Base-by-base conservation (phyloP, 306 rosid species). In the Canavalia ensiformis region DNA sequence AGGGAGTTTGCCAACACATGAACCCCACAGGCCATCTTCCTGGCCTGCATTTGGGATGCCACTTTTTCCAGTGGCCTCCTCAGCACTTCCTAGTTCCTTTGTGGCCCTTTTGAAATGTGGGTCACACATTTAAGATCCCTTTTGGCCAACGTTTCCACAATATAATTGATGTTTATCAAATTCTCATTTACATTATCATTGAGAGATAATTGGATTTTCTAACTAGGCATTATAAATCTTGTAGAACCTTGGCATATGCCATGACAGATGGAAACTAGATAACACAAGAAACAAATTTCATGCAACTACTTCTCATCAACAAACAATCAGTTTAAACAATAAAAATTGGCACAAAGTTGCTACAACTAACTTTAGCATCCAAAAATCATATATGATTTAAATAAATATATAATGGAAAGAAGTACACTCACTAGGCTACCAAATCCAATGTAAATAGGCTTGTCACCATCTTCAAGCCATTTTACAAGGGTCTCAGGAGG, bases 381-480 rank as follows among this genome's bases (percentile, higher is more conserved):
- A 86, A n/a, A 80, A 80, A 79, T 64, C 0, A 79, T 66, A 8
- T 31, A 50, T 37, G 4, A 75, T 55, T 8, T 60, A 68, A 68
- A 85, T 51, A 59, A 25, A 51, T 2, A 35, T 37, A 29, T 35
- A 58, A 46, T 39, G 76, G 70, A 50, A 68, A 75, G 25, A 76
- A 77, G 50, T 68, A 79, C 13, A 87, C 94, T 88, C 85, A 92
- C 99, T 85, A 96, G 90, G 83, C 98, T 96, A 80, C 99, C 99
- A 76, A 96, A 96, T 70, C 99, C 99, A 72, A 96, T 86, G 75
- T 96, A 96, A 81, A 96, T 87, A 68, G 99, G 99, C 80, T 78
- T 80, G 78, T 96, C 98, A 83, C 97, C 99, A 60, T 85, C 91
- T 81, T 89, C 82, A 51, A 96, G 98, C 99, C 99, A 96, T 81